These are phyloP conservation scores for Aphanomyces invadans DNA, from an alignment of 352 stramenopile genomes.

Conservation along the genomic window DNA sequence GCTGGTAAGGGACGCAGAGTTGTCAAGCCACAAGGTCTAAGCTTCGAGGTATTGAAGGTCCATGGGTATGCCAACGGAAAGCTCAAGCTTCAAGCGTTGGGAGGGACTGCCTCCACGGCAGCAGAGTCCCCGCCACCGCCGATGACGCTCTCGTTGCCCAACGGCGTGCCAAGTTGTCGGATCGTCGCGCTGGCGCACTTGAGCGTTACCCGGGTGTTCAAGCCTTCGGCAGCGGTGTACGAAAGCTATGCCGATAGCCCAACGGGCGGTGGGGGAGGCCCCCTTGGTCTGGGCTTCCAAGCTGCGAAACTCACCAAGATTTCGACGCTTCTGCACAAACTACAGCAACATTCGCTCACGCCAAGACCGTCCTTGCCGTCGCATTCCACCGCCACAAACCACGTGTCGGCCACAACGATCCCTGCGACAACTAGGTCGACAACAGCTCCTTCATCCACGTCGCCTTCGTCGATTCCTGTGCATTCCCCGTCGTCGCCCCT, in stretches of 20 bases:
- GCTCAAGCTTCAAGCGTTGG: not conserved
- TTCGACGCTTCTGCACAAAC: conserved; percentile 17
- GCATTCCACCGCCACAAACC: not conserved
- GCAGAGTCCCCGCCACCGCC: too few relatives aligned
- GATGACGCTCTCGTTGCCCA: too few relatives aligned
- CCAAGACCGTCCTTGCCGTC: not conserved
- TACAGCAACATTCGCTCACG: conserved; percentile 17
- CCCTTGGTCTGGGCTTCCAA: not conserved
- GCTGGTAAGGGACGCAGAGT: too few relatives aligned
- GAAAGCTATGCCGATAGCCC: conserved; percentile 24
- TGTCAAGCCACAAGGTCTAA: too few relatives aligned
- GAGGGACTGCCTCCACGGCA: not conserved
- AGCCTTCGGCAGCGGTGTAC: not conserved
- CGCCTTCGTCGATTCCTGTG: too few relatives aligned
- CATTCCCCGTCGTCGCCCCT: too few relatives aligned
- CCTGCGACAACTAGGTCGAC: not conserved
- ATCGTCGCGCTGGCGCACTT: conserved; percentile 2
- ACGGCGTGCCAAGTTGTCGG: too few relatives aligned
- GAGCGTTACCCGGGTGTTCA: not conserved
- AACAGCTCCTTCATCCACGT: too few relatives aligned
- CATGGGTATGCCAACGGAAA: conserved; percentile 17
- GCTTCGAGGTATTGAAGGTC: not conserved
- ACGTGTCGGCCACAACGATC: not conserved
- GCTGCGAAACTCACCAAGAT: conserved; percentile 15
- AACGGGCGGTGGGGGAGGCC: too few relatives aligned